A percentile compares a stretch with the other conserved stretches of the same genome.
These are phyloP conservation scores for Crithidia bombi DNA, from an alignment of 208 protist genomes.

Conservation along the genomic window DNA sequence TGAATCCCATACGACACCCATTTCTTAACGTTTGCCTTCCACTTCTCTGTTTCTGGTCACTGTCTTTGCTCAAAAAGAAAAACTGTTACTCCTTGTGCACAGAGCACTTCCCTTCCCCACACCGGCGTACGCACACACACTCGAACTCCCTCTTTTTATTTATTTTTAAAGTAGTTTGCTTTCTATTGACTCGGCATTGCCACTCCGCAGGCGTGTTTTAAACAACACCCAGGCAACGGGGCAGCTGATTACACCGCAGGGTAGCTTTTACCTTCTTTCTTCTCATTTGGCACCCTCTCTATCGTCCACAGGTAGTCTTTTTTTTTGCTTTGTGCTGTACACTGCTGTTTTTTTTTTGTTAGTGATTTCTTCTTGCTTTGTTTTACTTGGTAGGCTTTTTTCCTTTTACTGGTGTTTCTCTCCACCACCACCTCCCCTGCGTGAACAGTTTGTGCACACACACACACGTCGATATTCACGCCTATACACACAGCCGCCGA, in stretches of 20 bases:
- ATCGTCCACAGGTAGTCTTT: neutral
- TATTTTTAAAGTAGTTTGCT: too few relatives aligned
- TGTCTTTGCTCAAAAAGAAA: neutral
- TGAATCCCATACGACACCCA: too few relatives aligned
- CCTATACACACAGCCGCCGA: neutral
- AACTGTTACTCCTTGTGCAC: neutral
- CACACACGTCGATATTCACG: neutral
- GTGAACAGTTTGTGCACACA: too few relatives aligned
- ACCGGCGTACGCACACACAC: neutral
- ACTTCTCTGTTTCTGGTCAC: neutral
- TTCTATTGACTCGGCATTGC: too few relatives aligned
- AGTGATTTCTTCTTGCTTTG: neutral
- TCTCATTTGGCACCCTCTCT: too few relatives aligned
- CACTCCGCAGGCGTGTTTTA: too few relatives aligned
- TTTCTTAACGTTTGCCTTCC: too few relatives aligned
- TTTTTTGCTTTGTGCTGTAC: neutral
- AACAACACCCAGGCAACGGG: too few relatives aligned
- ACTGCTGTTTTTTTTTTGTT: neutral
- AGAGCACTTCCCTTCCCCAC: neutral
- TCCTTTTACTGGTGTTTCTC: neutral
- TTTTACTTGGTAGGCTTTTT: neutral
- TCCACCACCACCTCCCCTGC: neutral
- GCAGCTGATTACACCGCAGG: too few relatives aligned
- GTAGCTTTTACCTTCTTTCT: neutral
- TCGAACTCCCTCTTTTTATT: too few relatives aligned